Conservation (phyloP, 345 rosid species). For the Gossypium anomalum region DNA sequence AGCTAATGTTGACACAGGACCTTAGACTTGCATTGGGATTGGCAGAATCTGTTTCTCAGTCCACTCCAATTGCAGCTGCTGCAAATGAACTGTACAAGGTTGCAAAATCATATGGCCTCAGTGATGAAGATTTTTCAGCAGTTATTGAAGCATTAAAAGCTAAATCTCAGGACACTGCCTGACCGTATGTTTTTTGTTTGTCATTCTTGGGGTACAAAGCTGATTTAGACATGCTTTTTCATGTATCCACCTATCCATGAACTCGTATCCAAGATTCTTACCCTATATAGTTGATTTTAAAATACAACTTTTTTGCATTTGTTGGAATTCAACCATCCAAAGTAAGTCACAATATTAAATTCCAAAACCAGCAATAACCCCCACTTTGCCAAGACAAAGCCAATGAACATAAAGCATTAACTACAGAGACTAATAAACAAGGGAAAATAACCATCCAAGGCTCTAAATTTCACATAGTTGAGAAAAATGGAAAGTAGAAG, state of each 20-base stretch:
- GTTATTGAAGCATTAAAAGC: conserved; percentile 83
- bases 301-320: neutral
- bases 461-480: too few species aligned
- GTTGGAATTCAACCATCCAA: neutral
- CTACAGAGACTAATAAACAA: too few species aligned
- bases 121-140: conserved; percentile 86
- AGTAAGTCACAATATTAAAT: neutral
- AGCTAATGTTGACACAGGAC: conserved; percentile 55
- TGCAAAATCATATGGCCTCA: conserved; percentile 74
- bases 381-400: too few species aligned
- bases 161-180: conserved; percentile 25
- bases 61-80: conserved; percentile 87
- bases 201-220: neutral
- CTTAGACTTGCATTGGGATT: conserved; percentile 80
- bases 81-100: conserved; percentile 83
- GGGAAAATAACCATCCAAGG: too few species aligned
- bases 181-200: neutral
- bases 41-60: conserved; percentile 87
- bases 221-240: neutral
- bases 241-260: neutral
- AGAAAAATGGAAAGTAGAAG: too few species aligned
- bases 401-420: too few species aligned
- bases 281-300: too few species aligned
- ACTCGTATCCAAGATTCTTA: neutral
- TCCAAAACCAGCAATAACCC: too few species aligned